These are phyloP conservation scores for Chlorella sp. DNA, from an alignment of 139 green algal species.

Conservation along the genomic window DNA sequence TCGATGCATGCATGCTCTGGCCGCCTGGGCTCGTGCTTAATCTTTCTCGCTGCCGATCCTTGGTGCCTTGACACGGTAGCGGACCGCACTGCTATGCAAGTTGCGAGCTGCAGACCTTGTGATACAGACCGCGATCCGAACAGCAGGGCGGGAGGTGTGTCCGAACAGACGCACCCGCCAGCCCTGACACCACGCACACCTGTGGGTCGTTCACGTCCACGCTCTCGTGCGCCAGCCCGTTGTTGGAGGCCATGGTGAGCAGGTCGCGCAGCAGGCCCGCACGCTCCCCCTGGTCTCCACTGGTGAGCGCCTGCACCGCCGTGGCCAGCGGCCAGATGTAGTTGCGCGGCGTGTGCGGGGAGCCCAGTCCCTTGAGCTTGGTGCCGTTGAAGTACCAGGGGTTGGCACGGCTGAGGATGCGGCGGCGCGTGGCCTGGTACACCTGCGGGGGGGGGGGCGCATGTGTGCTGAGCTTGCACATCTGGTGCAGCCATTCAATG, in stretches of 20 bases:
- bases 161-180: too few relatives aligned
- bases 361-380: conserved; percentile 39
- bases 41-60: too few relatives aligned
- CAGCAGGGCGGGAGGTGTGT: too few relatives aligned
- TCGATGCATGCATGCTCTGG: too few relatives aligned
- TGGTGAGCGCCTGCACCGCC: conserved; percentile 35
- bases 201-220: conserved; percentile 18
- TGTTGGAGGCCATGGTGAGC: conserved; percentile 37
- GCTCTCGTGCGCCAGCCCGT: conserved; percentile 51
- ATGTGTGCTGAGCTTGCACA: too few relatives aligned
- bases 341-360: conserved; percentile 33
- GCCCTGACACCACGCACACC: too few relatives aligned
- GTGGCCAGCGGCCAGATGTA: conserved; percentile 49
- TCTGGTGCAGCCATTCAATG: too few relatives aligned
- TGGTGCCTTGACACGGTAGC: too few relatives aligned
- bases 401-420: conserved; percentile 36
- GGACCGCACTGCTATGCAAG: too few relatives aligned
- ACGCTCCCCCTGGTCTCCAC: conserved; percentile 1
- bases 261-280: conserved; percentile 15
- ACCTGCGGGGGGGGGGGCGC: conserved; percentile 1
- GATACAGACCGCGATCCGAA: too few relatives aligned
- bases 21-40: too few relatives aligned
- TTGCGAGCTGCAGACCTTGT: too few relatives aligned
- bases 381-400: conserved; percentile 35
- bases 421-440: conserved; percentile 22